Evolutionary conservation across 1,284 basidiomycete genomes (phyloP), one percentile per base, ranked within the genome.

Genomic region (Naganishia albida): DNA sequence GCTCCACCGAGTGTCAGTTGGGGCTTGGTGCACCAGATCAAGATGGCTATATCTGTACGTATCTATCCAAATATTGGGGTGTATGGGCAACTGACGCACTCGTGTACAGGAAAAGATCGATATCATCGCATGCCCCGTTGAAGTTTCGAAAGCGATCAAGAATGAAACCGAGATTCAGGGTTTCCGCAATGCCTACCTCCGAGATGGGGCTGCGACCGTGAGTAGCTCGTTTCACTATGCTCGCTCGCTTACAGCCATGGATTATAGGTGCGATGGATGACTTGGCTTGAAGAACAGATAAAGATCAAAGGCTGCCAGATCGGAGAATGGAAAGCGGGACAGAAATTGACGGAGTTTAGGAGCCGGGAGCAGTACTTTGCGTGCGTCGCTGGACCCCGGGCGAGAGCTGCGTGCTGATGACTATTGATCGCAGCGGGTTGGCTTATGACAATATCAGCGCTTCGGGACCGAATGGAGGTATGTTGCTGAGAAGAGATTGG

Each of bases 391-490:
- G 3, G 20, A 10, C 16, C 18, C 12, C 8, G 28, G 2, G 25
- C 18, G 10, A 10, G n/a, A 12, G 1, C 1, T 2, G 43, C 53
- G 16, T 25, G 42, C 16, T 43, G 30, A 44, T 16, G 25, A 25
- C 16, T n/a, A 39, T 7, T 23, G n/a, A 15, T 34, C 60, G 40
- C 34, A 77, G 79, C 0, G 91, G 92, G 16, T 85, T 93, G 26
- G 93, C 93, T 1, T 98, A 98, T 72, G 89, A 91, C 73, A 94
- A 91, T 67, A 97, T 98, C 69, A 93, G 91, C 28, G 94, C 91
- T 0, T 87, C 85, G 39, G 95, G 94, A 0, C 83, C 90, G 1
- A 96, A 99, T 75, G 93, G 72, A 30, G 76, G 77, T 77, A 64
- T 68, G 74, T 20, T 43, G 2, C 15, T 52, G 7, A 3, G 20